phyloP scores from a whole-genome alignment of 2,329 filamentous ascomycete genomes.

The Fusarium succisae region DNA sequence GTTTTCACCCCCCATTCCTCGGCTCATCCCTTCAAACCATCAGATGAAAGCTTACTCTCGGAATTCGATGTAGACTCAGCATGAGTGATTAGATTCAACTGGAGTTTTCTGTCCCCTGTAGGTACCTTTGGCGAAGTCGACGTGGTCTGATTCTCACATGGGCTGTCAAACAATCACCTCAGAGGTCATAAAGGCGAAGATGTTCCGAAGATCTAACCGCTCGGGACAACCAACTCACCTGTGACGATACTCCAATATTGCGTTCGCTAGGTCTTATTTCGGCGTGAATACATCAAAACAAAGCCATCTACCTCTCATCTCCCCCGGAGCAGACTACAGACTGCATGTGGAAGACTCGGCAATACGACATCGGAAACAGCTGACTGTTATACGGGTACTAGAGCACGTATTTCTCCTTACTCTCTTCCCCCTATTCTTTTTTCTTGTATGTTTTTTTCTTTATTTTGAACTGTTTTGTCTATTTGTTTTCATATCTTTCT shows the following conservation, averaged over 20 bases:
- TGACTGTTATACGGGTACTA: background rate
- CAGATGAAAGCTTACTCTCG: background rate
- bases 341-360: background rate
- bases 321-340: background rate
- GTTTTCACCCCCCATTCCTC: background rate
- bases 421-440: background rate
- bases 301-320: background rate
- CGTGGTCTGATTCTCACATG: constrained; percentile 2
- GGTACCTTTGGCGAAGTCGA: background rate
- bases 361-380: background rate
- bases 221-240: background rate
- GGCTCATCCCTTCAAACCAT: constrained; percentile 1
- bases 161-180: background rate
- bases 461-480: background rate
- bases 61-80: background rate
- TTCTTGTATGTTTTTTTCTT: background rate
- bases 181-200: background rate
- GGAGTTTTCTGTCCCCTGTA: background rate
- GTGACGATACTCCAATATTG: background rate
- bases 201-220: background rate
- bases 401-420: background rate
- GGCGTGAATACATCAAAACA: background rate
- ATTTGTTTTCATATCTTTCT: background rate
- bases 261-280: background rate
- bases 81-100: background rate